These are phyloP conservation scores for Heritiera littoralis DNA, from an alignment of 345 rosid species.

Conservation along the genomic window DNA sequence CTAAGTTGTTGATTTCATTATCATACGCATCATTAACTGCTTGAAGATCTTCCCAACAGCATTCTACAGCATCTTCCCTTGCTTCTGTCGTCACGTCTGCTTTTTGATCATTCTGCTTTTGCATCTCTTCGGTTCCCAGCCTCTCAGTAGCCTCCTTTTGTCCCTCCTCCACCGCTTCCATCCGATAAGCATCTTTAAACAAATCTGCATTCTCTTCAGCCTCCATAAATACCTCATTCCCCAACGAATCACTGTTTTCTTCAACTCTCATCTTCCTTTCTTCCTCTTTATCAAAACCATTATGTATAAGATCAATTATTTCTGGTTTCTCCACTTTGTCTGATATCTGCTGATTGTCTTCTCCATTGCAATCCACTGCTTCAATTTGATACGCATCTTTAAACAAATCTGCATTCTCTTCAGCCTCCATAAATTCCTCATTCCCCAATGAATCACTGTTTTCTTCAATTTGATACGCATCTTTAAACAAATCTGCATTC, in stretches of 20 bases:
- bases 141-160: conserved; percentile 39
- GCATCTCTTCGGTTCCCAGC: conserved; percentile 36
- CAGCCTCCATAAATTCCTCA: too few species aligned
- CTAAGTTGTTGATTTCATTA: conserved; percentile 26
- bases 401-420: too few species aligned
- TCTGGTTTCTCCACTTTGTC: conserved; percentile 2
- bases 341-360: conserved; percentile 12
- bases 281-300: not conserved
- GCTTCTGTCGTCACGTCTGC: conserved; percentile 34
- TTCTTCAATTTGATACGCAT: conserved; percentile 2
- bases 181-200: conserved; percentile 5
- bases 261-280: conserved; percentile 4
- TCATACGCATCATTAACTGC: conserved; percentile 26
- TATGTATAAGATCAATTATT: not conserved
- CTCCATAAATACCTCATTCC: too few species aligned
- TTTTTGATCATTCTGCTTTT: conserved; percentile 33
- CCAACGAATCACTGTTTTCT: not conserved
- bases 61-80: conserved; percentile 31
- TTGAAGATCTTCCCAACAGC: conserved; percentile 26
- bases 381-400: conserved; percentile 4
- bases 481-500: not conserved
- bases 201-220: too few species aligned
- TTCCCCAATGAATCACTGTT: too few species aligned
- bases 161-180: conserved; percentile 29
- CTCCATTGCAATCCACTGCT: not conserved